Evolutionary conservation across 2,329 filamentous ascomycete genomes (phyloP).

Genomic region (Penicillium sclerotiorum): DNA sequence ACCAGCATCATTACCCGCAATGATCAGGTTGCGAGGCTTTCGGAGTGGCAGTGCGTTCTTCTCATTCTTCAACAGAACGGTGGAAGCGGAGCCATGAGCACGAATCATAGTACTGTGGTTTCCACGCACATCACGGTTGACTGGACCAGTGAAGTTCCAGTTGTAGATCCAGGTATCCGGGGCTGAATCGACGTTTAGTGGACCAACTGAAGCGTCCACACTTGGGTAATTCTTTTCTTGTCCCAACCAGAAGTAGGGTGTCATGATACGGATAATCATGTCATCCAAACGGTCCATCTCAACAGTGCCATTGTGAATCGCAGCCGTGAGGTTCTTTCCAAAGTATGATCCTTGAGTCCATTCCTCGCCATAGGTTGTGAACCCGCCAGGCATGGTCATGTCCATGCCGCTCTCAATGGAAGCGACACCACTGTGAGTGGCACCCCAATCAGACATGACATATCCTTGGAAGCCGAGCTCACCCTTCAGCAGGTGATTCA

Average conservation of each 20-base stretch:
- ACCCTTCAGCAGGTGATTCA: slow-evolving; percentile 76
- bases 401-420: slow-evolving; percentile 74
- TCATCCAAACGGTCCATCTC: slow-evolving; percentile 60
- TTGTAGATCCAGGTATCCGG: slow-evolving; percentile 1
- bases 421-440: slow-evolving; percentile 69
- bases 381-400: slow-evolving; percentile 78
- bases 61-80: slow-evolving; percentile 53
- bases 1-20: slow-evolving; percentile 55
- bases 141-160: slow-evolving; percentile 50
- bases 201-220: slow-evolving; percentile 27
- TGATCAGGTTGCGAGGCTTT: slow-evolving; percentile 49
- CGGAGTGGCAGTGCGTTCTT: slow-evolving; percentile 47
- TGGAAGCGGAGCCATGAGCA: slow-evolving; percentile 44
- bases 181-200: slow-evolving; percentile 9
- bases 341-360: slow-evolving; percentile 14
- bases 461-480: slow-evolving; percentile 83
- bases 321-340: slow-evolving; percentile 49
- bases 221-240: slow-evolving; percentile 50
- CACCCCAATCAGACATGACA: slow-evolving; percentile 79
- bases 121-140: slow-evolving; percentile 29
- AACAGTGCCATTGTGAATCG: slow-evolving; percentile 64
- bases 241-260: slow-evolving; percentile 53
- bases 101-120: slow-evolving; percentile 39
- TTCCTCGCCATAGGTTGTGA: slow-evolving; percentile 26
- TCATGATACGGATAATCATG: slow-evolving; percentile 59